Conservation (phyloP, 2,329 filamentous ascomycete species). For the Scolecobasidium constrictum region DNA sequence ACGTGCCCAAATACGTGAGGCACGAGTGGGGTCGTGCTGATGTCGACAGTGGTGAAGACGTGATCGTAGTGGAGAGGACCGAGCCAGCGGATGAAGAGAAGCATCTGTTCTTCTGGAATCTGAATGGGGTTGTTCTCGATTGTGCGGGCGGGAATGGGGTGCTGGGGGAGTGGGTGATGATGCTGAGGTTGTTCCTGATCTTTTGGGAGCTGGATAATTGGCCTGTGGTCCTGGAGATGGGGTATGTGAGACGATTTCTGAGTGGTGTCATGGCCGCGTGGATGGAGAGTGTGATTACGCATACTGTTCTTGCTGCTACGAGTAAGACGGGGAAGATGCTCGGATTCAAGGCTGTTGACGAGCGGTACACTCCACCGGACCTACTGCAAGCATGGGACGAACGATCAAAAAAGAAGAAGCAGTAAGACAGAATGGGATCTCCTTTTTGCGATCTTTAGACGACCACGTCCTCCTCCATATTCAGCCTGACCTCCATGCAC, state of each 20-base stretch:
- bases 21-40: slow-evolving; percentile 38
- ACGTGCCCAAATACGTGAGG: slow-evolving; percentile 25
- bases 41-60: slow-evolving; percentile 15
- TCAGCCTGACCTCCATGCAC: too few species aligned
- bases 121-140: slow-evolving; percentile 32
- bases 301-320: not conserved
- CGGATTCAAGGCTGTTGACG: not conserved
- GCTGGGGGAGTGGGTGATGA: slow-evolving; percentile 7
- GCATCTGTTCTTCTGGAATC: slow-evolving; percentile 39
- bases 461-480: too few species aligned
- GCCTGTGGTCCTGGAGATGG: slow-evolving; percentile 17
- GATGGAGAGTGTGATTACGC: not conserved
- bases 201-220: slow-evolving; percentile 23
- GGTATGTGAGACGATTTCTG: not conserved
- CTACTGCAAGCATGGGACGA: not conserved
- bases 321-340: not conserved
- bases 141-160: slow-evolving; percentile 7
- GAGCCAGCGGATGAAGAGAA: slow-evolving; percentile 35
- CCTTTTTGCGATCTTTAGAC: too few species aligned
- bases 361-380: not conserved
- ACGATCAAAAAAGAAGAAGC: too few species aligned
- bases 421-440: too few species aligned
- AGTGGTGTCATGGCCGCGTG: not conserved
- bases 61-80: slow-evolving; percentile 37
- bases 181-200: slow-evolving; percentile 16